phyloP scores from a whole-genome alignment of 163 green algal species.

The Scenedesmus sp. region DNA sequence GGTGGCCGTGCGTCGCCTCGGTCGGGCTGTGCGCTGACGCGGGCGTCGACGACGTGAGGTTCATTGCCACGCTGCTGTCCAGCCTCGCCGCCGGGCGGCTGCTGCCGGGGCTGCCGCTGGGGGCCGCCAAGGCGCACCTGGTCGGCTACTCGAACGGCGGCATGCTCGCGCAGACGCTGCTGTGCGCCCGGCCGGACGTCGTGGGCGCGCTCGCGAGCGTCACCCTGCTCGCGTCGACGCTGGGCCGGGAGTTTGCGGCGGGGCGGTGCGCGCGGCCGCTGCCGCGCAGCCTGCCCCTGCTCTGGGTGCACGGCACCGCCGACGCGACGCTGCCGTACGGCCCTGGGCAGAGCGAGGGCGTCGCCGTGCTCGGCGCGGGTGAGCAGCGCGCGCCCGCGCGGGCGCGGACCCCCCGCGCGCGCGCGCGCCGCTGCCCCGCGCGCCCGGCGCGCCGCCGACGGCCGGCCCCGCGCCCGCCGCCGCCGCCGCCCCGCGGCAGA shows the following conservation, averaged over 20 bases:
- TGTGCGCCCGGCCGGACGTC: slow-evolving; percentile 1
- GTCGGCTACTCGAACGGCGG: slow-evolving; percentile 22
- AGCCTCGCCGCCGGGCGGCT: neutral
- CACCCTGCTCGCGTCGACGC: slow-evolving; percentile 1
- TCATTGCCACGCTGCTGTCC: neutral
- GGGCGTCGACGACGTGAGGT: neutral
- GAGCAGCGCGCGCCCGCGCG: no score
- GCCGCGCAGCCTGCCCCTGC: neutral
- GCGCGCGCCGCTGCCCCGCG: no score
- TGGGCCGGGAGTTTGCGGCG: slow-evolving; percentile 2
- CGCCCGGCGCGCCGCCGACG: no score
- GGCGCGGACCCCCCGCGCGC: no score
- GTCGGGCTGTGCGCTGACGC: neutral
- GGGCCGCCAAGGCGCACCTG: neutral
- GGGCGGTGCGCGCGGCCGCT: neutral
- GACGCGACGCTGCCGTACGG: slow-evolving; percentile 16
- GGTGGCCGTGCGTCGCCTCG: neutral
- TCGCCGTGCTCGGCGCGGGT: slow-evolving; percentile 8
- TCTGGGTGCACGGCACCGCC: slow-evolving; percentile 15
- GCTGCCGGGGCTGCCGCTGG: neutral
- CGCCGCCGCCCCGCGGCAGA: no score
- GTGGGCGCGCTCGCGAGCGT: neutral
- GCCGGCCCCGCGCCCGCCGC: no score
- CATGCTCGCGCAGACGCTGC: slow-evolving; percentile 22
- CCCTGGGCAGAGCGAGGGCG: neutral